Base-by-base conservation (phyloP, 768 basidiomycete species). In the Mycena galericulata region DNA sequence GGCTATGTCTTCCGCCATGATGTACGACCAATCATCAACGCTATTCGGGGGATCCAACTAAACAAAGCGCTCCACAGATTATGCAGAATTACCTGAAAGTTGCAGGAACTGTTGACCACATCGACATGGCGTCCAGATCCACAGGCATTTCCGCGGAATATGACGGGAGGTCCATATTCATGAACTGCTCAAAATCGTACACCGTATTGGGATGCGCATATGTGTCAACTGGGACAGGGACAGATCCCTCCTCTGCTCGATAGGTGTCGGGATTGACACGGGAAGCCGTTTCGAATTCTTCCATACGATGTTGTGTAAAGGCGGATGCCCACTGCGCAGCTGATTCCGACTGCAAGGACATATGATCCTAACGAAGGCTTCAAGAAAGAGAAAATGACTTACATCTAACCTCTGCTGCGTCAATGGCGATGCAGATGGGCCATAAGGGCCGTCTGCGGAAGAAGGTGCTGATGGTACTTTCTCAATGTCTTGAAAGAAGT, bases 1-100 rank as follows among this genome's bases (percentile, higher is more conserved):
- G n/a, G n/a, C n/a, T n/a, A n/a, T n/a, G n/a, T n/a, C 41, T 14
- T 29, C n/a, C 18, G 49, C 26, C 57, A 64, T 63, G 15, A 71
- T 24, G 40, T 64, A 54, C 24, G 65, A 67, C 70, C 65, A 71
- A 45, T 71, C 61, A 27, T 71, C 70, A 30, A 56, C 56, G 18
- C 62, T 71, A 22, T 45, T 41, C 17, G 38, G 22, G 32, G 26
- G 11, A 26, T 32, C 58, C 38, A 68, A n/a, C 18, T 34, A 15
- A 22, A 32, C 22, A 24, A 9, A 4, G 1, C n/a, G 32, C 12
- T n/a, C 20, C 4, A 10, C 1, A 24, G 2, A 14, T 49, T 15
- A 56, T n/a, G n/a, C n/a, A n/a, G n/a, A n/a, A n/a, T n/a, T n/a
- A n/a, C n/a, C n/a, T n/a, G n/a, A n/a, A n/a, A 20, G 29, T 62